Evolutionary conservation across 2,329 filamentous ascomycete genomes (phyloP), one percentile per base, ranked within the genome.

Genomic region (Trichoderma citrinoviride): DNA sequence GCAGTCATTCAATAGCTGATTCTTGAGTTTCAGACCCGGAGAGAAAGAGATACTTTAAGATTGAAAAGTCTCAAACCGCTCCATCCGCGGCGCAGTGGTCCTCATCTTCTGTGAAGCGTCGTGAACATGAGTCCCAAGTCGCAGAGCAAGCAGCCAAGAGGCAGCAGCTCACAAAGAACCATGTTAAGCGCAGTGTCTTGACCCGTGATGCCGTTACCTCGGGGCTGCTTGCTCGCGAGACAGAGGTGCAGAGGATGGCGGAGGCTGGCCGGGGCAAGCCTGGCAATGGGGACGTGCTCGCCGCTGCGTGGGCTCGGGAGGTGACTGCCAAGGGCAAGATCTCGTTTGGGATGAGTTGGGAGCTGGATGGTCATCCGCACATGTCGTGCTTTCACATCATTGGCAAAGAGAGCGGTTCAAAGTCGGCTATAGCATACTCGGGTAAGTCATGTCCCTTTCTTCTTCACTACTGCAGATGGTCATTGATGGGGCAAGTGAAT

Each of bases 21-120:
- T 14, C 67, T 33, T 23, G 19, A 7, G 1, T 15, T 37, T 7
- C 61, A 87, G 85, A 87, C 66, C 58, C 75, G 15, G 81, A 81
- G 49, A 90, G 86, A 73, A 82, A 82, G 43, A 88, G 85, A 68
- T 91, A 90, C 71, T 91, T 90, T 75, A 88, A 86, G 70, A 83
- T 91, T 56, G 85, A 89, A 72, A 82, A 81, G 52, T 80, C 84
- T 44, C 80, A 83, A 62, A 80, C 80, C 17, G 85, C 85, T 0
- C 81, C 85, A 0, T 68, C 77, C 1, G 75, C 74, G 7, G 79
- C 83, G 0, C 75, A 80, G 17, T 90, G 87, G 77, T 86, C 87
- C 8, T 76, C 80, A n/a, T 79, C 84, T 52, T 81, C 81, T 7
- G 83, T 89, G 64, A 88, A 85, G 75, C 80, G 80, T 68, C 85